phyloP scores from a whole-genome alignment of 2,329 filamentous ascomycete genomes.

The Lasiodiplodia gonubiensis region DNA sequence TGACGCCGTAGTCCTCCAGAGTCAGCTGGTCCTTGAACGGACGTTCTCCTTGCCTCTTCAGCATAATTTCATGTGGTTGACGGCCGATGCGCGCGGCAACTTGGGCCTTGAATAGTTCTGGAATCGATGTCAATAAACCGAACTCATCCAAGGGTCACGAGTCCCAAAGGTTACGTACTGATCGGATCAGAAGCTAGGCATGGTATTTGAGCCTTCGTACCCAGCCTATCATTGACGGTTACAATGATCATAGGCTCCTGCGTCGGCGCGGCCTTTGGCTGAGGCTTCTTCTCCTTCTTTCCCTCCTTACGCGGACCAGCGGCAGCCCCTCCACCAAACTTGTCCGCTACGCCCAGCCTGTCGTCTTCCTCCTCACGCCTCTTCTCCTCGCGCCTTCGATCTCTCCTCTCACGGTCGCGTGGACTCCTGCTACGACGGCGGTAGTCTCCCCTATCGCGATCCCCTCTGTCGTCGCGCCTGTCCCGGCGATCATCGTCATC shows the following conservation, averaged over 20 bases:
- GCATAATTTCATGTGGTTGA: constrained; percentile 86
- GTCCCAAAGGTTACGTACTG: constrained; percentile 48
- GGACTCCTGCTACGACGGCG: constrained; percentile 25
- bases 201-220: constrained; percentile 93
- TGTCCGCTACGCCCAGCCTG: constrained; percentile 19
- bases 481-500: constrained; percentile 52
- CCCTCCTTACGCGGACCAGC: constrained; percentile 47
- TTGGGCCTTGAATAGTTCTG: constrained; percentile 83
- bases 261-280: constrained; percentile 27
- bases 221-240: constrained; percentile 90
- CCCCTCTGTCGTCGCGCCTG: constrained; percentile 44
- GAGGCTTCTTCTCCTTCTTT: constrained; percentile 20
- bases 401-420: constrained; percentile 23
- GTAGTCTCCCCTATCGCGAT: constrained; percentile 28
- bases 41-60: constrained; percentile 89
- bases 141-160: background rate
- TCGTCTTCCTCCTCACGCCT: constrained; percentile 37
- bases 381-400: constrained; percentile 25
- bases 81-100: constrained; percentile 88
- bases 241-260: constrained; percentile 90
- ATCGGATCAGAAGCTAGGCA: constrained; percentile 85
- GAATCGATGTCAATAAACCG: constrained; percentile 29
- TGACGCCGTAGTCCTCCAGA: constrained; percentile 91
- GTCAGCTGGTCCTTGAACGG: constrained; percentile 92
- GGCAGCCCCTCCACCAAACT: constrained; percentile 20